Conservation (phyloP, 2,329 filamentous ascomycete genomes). For the Aspergillus sp. region DNA sequence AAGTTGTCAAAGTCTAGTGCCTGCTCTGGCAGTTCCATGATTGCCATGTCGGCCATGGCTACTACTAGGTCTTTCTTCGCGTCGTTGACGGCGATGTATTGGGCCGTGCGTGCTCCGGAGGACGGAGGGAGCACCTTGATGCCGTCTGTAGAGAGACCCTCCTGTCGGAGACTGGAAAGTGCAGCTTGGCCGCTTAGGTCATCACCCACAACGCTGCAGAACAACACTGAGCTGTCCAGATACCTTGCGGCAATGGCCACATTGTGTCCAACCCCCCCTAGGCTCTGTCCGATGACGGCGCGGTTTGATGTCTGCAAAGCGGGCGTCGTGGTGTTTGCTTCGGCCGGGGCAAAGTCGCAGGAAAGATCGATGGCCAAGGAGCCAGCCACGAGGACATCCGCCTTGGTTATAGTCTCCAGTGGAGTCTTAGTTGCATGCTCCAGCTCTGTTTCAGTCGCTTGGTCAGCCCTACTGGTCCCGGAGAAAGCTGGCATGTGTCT, state of each 20-base stretch:
- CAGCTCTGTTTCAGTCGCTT: conserved; percentile 24
- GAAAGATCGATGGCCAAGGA: conserved; percentile 84
- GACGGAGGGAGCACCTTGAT: conserved; percentile 60
- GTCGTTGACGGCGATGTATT: conserved; percentile 91
- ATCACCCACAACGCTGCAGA: conserved; percentile 80
- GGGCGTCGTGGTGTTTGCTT: conserved; percentile 38
- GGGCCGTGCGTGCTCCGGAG: conserved; percentile 70
- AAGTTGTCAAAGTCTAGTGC: conserved; percentile 49
- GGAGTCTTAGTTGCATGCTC: conserved; percentile 12
- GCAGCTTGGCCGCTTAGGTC: conserved; percentile 77
- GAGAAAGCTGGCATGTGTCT: conserved; percentile 42
- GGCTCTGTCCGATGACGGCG: conserved; percentile 73
- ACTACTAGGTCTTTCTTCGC: conserved; percentile 78
- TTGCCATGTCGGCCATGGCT: conserved; percentile 94
- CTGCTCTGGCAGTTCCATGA: conserved; percentile 59
- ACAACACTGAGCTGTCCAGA: conserved; percentile 65
- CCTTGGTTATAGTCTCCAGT: conserved; percentile 29
- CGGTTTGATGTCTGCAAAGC: conserved; percentile 80
- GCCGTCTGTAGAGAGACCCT: conserved; percentile 64
- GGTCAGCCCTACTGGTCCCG: conserved; percentile 26
- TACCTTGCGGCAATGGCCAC: conserved; percentile 81
- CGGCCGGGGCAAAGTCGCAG: conserved; percentile 69
- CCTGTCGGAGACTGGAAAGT: conserved; percentile 62
- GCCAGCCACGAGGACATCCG: conserved; percentile 83
- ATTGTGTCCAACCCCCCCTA: conserved; percentile 91